Percentiles rank a stretch among this genome's conserved stretches.
These are phyloP conservation scores for Chrysosporium queenslandicum DNA, from an alignment of 2,329 filamentous ascomycete genomes.

Conservation along the genomic window DNA sequence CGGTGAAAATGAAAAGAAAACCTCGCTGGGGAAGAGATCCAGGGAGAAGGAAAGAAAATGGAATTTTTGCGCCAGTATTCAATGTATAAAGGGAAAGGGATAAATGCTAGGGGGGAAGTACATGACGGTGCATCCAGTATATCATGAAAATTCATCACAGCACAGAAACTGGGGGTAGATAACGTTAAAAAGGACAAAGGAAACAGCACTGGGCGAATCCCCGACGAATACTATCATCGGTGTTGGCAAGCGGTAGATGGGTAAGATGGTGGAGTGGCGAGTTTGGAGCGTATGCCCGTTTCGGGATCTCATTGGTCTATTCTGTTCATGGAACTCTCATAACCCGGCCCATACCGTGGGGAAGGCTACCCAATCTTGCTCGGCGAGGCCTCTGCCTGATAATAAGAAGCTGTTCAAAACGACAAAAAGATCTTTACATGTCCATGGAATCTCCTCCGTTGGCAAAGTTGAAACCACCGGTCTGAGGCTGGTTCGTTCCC, in stretches of 20 bases:
- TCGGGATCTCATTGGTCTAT: not conserved
- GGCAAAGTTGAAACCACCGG: constrained; percentile 86
- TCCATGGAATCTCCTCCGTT: constrained; percentile 65
- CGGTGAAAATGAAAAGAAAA: not conserved
- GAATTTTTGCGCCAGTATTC: constrained; percentile 6
- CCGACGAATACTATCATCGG: not conserved
- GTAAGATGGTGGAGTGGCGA: not conserved
- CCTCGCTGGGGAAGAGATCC: not conserved
- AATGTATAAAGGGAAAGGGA: constrained; percentile 5
- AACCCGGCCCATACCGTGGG: too few species aligned
- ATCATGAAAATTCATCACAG: constrained; percentile 29
- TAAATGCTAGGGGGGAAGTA: constrained; percentile 29
- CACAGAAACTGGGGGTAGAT: constrained; percentile 5
- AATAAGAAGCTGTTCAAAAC: not conserved
- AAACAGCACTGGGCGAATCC: not conserved
- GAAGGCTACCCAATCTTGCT: too few species aligned
- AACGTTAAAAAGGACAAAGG: not conserved
- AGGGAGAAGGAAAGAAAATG: not conserved
- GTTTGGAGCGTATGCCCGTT: not conserved
- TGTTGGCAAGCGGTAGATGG: not conserved
- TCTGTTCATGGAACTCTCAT: too few species aligned
- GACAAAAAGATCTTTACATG: constrained; percentile 45
- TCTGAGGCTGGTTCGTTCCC: constrained; percentile 53
- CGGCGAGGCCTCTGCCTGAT: not conserved
- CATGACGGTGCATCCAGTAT: constrained; percentile 42